These are phyloP conservation scores for Fagus crenata DNA, from an alignment of 306 rosid species.

Conservation along the genomic window DNA sequence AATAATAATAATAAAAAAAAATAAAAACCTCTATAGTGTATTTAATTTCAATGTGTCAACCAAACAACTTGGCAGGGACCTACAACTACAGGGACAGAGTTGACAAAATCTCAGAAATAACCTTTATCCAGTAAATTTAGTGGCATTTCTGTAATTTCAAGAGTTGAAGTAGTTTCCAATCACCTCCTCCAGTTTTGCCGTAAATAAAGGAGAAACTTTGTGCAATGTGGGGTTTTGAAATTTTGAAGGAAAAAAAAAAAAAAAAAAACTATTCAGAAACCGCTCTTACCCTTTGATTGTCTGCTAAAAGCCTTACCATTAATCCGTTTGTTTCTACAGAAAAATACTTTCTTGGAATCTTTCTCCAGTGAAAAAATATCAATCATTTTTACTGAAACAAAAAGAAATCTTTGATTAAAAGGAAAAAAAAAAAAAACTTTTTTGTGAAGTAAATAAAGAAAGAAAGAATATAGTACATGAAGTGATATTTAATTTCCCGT, in stretches of 20 bases:
- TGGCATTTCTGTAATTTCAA: conserved; percentile 27
- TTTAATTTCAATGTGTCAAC: neutral
- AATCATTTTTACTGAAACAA: conserved; percentile 11
- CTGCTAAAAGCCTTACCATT: conserved; percentile 15
- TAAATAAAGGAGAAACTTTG: conserved; percentile 45
- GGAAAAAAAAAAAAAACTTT: neutral
- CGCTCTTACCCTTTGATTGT: conserved; percentile 31
- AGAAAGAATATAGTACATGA: conserved; percentile 15
- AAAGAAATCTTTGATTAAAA: neutral
- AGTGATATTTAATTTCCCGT: neutral
- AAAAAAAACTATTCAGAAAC: conserved; percentile 23
- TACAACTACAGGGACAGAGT: conserved; percentile 25
- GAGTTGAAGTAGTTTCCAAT: conserved; percentile 6
- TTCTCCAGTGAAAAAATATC: conserved; percentile 26
- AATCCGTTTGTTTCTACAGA: neutral
- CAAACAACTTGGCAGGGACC: conserved; percentile 24
- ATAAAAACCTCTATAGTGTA: no score
- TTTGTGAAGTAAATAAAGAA: neutral
- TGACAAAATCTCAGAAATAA: conserved; percentile 32
- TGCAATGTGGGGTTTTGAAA: conserved; percentile 34
- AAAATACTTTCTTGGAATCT: conserved; percentile 6
- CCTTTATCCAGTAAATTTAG: conserved; percentile 19
- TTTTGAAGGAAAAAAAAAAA: conserved; percentile 19
- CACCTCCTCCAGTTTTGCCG: conserved; percentile 69
- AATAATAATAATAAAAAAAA: no score